Evolutionary conservation across 768 basidiomycete genomes (phyloP).

Genomic region (Termitomyces titanicus): DNA sequence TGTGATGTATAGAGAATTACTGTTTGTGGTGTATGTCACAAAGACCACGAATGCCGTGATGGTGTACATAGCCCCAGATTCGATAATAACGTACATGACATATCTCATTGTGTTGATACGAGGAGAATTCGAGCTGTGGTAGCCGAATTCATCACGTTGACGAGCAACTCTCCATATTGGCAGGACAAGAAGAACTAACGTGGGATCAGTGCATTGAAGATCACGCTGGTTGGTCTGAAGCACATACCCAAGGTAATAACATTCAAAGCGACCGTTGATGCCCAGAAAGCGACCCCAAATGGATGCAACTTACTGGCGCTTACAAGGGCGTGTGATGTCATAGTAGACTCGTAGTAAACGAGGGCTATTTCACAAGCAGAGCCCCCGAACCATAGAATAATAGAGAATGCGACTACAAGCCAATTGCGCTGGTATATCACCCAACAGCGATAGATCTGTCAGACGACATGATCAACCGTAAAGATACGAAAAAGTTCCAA

Average conservation of each 20-base stretch:
- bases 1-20: constrained; percentile 3
- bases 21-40: too few species aligned
- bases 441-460: too few species aligned
- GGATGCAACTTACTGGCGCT: constrained; percentile 9
- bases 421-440: too few species aligned
- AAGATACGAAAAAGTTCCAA: too few species aligned
- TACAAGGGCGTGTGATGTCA: constrained; percentile 4
- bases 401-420: too few species aligned
- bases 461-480: not conserved
- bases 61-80: too few species aligned
- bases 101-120: constrained; percentile 3
- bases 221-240: not conserved
- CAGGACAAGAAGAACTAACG: constrained; percentile 1
- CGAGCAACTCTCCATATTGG: too few species aligned
- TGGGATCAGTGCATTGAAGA: not conserved
- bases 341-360: constrained; percentile 9
- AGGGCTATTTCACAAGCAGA: constrained; percentile 1
- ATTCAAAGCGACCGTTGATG: too few species aligned
- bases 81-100: constrained; percentile 8
- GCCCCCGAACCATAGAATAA: constrained; percentile 9
- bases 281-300: constrained; percentile 13
- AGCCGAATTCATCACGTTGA: constrained; percentile 1
- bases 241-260: constrained; percentile 13
- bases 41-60: too few species aligned
- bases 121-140: not conserved